phyloP scores from a whole-genome alignment of 2,329 filamentous ascomycete species.

The Pseudocercospora musae region DNA sequence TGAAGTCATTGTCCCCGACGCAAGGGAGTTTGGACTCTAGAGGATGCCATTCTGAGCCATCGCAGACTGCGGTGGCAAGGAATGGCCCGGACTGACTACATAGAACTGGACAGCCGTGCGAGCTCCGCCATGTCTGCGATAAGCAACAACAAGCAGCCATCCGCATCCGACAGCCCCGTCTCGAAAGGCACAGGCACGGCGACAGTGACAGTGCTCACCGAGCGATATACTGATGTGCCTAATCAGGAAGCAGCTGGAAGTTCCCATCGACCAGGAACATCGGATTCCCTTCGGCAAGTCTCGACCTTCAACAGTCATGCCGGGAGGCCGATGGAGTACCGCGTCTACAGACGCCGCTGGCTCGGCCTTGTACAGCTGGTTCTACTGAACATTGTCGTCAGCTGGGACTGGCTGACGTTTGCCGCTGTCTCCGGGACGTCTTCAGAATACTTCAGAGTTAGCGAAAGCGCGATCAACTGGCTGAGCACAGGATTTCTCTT shows the following conservation, averaged over 20 bases:
- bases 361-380: constrained; percentile 81
- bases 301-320: neutral
- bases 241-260: neutral
- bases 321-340: constrained; percentile 14
- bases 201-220: neutral
- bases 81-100: neutral
- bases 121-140: neutral
- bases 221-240: neutral
- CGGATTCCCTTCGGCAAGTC: neutral
- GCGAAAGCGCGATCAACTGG: constrained; percentile 83
- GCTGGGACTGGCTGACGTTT: constrained; percentile 97
- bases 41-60: constrained; percentile 1
- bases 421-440: constrained; percentile 75
- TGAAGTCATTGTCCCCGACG: neutral
- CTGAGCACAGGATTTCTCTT: constrained; percentile 84
- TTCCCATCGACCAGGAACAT: neutral
- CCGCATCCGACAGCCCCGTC: neutral
- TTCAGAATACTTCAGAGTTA: constrained; percentile 71
- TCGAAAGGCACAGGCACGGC: neutral
- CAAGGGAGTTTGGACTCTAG: too few relatives aligned
- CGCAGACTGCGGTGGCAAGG: neutral
- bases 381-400: constrained; percentile 85
- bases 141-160: neutral
- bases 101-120: neutral
- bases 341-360: constrained; percentile 80